Base-by-base conservation (phyloP, 352 stramenopile species). In the Phytopythium montanum region DNA sequence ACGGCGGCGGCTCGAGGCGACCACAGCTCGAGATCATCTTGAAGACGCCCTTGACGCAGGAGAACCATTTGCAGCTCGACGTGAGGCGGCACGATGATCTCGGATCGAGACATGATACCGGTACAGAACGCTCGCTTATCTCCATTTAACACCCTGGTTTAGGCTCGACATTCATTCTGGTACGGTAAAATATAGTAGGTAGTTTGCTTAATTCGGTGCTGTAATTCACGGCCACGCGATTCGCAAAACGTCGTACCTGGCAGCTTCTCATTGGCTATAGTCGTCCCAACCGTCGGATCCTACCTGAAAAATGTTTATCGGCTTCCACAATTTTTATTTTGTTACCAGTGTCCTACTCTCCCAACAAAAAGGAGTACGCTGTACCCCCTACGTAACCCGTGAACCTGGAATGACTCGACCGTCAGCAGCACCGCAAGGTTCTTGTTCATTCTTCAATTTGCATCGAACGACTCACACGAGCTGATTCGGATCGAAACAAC, bases 401-500 rank as follows among this genome's bases (percentile, higher is more conserved):
- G 31, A 28, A 21, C 41, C 42, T 7, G 1, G n/a, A 42, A 2
- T 25, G 7, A n/a, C 36, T 16, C 14, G n/a, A 28, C 10, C 42
- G 42, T 49, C 42, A 49, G 19, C 42, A 49, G 21, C 42, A 18
- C 42, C 42, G 42, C 42, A 49, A 49, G 9, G 2, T 49, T 25
- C 42, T n/a, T 49, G 7, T 12, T 18, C 42, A 49, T 49, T 49
- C 42, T 49, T 49, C 42, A 49, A 49, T 49, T 49, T 49, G 42
- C 42, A 12, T 2, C 42, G n/a, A 14, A 29, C n/a, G 42, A 29
- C 42, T 8, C 9, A 49, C n/a, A n/a, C n/a, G n/a, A 26, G 42
- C 18, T 4, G 42, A 29, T 9, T 29, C 25, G 42, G 12, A n/a
- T 49, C 29, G 5, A 34, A 9, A 4, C 29, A 34, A 34, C 4